Evolutionary conservation across 1,284 basidiomycete species (phyloP).

Genomic region (Ganoderma meredithae): DNA sequence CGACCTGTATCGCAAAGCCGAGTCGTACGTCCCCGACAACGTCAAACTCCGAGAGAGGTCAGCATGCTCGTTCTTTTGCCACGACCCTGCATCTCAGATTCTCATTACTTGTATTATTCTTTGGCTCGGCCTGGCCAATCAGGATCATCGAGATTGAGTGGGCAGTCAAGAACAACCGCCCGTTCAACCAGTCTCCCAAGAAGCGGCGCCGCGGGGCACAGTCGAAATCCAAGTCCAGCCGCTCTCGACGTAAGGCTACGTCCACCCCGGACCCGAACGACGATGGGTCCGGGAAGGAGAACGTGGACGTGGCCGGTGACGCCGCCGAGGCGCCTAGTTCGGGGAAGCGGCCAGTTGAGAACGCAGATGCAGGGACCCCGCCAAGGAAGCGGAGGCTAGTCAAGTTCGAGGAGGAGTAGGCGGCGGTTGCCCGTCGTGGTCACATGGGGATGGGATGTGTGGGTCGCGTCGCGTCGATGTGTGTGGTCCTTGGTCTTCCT

Average conservation of each 20-base stretch:
- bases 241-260: slow-evolving; percentile 20
- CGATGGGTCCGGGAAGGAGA: slow-evolving; percentile 28
- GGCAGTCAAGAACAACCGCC: slow-evolving; percentile 65
- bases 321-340: slow-evolving; percentile 6
- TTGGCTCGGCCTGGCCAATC: neutral
- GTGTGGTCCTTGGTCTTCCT: neutral
- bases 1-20: slow-evolving; percentile 78
- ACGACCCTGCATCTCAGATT: neutral
- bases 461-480: neutral
- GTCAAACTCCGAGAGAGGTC: slow-evolving; percentile 83
- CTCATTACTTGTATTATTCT: fast-evolving
- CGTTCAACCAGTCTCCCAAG: slow-evolving; percentile 72
- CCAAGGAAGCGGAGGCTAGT: slow-evolving; percentile 30
- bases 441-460: neutral
- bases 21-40: slow-evolving; percentile 80
- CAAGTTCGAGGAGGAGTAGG: slow-evolving; percentile 22
- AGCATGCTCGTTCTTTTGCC: slow-evolving; percentile 53
- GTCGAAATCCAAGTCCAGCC: slow-evolving; percentile 35
- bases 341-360: slow-evolving; percentile 25
- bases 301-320: slow-evolving; percentile 14
- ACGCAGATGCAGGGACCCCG: slow-evolving; percentile 27
- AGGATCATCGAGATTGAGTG: slow-evolving; percentile 82
- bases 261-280: slow-evolving; percentile 14
- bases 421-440: neutral
- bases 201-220: slow-evolving; percentile 46